Base-by-base conservation (phyloP, 257 asterid genomes). In the Nicotiana knightiana region DNA sequence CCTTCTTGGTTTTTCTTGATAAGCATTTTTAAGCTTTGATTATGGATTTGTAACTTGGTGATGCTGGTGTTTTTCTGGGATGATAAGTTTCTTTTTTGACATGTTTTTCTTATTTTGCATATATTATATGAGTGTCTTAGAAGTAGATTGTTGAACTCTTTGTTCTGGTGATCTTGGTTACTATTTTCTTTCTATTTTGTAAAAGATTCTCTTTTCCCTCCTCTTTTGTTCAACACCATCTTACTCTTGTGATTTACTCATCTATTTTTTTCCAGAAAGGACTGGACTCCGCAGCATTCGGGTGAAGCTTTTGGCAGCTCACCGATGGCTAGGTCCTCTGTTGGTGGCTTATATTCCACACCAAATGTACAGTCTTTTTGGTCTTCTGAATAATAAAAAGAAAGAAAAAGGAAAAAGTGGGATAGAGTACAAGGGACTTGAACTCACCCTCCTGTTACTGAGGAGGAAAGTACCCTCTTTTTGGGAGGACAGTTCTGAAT, bases 301-400 rank as follows among this genome's bases (percentile, higher is more conserved):
- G 92, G 90, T 81, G 92, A 87, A 18, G 85, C 89, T 51, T 83
- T 83, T 77, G 97, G 93, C 77, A 89, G 76, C 85, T 87, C 97
- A 85, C 88, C 92, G 51, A 81, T 84, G 64, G 83, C 83, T 39
- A 90, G 89, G 86, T 91, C 97, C 68, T 90, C 89, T 81, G 82
- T 92, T 76, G 97, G 94, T 80, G 97, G 97, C 85, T 88, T 95
- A 80, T 93, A 93, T 89, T 91, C 97, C 48, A 76, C 91, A 15
- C 89, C 93, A 66, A 94, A 91, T 89, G 96, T 88, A 93, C 97
- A 88, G 87, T 91, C 98, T 81, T 86, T 93, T 88, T 93, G 99
- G 98, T 89, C 97, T 37, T 90, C 43, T 24, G 78, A 77, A 83
- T 63, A 73, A 58, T 54, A 18, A 39, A 81, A 18, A 21, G 28